Conservation (phyloP, 2,329 filamentous ascomycete species). For the Aureobasidium sp. region DNA sequence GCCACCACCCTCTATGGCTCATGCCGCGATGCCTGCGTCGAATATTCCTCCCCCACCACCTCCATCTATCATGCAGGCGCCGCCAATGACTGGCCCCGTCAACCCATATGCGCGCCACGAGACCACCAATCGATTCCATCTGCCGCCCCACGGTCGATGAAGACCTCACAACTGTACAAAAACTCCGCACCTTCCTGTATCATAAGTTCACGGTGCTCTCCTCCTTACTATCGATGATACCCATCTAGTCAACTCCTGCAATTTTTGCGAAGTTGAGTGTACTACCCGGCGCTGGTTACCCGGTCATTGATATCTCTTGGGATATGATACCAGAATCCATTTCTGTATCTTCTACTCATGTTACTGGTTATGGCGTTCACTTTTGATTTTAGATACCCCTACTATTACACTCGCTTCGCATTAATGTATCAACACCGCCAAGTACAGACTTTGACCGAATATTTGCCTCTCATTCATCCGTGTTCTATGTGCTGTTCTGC, state of each 20-base stretch:
- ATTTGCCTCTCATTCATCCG: not conserved
- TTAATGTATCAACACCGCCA: slow-evolving; percentile 1
- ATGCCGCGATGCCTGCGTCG: not conserved
- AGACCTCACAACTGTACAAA: not conserved
- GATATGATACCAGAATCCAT: not conserved
- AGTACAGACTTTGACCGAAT: not conserved
- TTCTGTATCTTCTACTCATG: not conserved
- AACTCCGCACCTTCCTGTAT: not conserved
- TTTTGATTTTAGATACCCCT: slow-evolving; percentile 10
- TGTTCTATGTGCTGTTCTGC: not conserved
- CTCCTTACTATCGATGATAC: not conserved
- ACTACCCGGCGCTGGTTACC: not conserved
- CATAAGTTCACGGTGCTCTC: not conserved
- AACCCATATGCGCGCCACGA: slow-evolving; percentile 23
- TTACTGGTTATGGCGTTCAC: not conserved
- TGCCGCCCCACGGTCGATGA: slow-evolving; percentile 4
- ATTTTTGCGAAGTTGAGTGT: not conserved
- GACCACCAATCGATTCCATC: not conserved
- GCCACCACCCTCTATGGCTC: not conserved
- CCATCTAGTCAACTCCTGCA: not conserved
- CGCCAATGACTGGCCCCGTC: slow-evolving; percentile 26
- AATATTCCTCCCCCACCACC: slow-evolving; percentile 1
- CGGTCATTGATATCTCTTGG: not conserved
- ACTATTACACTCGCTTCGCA: slow-evolving; percentile 11
- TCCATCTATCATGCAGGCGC: slow-evolving; percentile 24